Conservation (phyloP, 495 filamentous ascomycete genomes). For the Tuber magnatum region DNA sequence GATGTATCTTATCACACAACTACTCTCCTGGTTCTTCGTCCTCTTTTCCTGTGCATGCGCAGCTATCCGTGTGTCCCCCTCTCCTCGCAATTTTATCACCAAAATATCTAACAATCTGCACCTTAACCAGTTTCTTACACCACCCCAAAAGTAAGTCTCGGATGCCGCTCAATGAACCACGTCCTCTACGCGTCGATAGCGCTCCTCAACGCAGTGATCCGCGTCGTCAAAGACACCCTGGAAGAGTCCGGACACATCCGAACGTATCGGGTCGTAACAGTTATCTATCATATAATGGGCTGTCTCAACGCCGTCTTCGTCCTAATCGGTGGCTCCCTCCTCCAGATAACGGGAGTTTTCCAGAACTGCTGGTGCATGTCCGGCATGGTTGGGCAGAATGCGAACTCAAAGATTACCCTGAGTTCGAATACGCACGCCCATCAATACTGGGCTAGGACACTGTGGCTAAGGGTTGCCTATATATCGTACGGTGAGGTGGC, state of each 20-base stretch:
- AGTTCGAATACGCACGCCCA: slow-evolving; percentile 29
- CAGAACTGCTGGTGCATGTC: slow-evolving; percentile 34
- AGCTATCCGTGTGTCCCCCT: slow-evolving; percentile 20
- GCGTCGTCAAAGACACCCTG: slow-evolving; percentile 24
- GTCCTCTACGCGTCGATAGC: slow-evolving; percentile 34
- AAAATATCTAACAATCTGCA: neutral
- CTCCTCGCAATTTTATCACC: neutral
- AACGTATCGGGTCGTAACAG: neutral
- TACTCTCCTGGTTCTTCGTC: slow-evolving; percentile 35
- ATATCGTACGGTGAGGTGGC: slow-evolving; percentile 31
- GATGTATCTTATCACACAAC: slow-evolving; percentile 26
- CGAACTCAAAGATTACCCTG: slow-evolving; percentile 21
- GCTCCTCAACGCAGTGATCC: slow-evolving; percentile 27
- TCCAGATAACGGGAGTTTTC: slow-evolving; percentile 33
- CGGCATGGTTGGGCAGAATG: slow-evolving; percentile 18
- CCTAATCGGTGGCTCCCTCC: slow-evolving; percentile 32
- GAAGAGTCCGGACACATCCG: neutral
- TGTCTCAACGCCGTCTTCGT: slow-evolving; percentile 30
- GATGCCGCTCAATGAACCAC: slow-evolving; percentile 38
- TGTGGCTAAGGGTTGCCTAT: slow-evolving; percentile 34
- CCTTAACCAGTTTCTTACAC: slow-evolving; percentile 28
- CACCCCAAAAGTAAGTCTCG: slow-evolving; percentile 37
- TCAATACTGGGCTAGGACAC: slow-evolving; percentile 31
- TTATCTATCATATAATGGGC: slow-evolving; percentile 17
- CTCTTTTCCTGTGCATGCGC: slow-evolving; percentile 38